Conservation (phyloP, 2,329 filamentous ascomycete species). For the Penicillium sp. region DNA sequence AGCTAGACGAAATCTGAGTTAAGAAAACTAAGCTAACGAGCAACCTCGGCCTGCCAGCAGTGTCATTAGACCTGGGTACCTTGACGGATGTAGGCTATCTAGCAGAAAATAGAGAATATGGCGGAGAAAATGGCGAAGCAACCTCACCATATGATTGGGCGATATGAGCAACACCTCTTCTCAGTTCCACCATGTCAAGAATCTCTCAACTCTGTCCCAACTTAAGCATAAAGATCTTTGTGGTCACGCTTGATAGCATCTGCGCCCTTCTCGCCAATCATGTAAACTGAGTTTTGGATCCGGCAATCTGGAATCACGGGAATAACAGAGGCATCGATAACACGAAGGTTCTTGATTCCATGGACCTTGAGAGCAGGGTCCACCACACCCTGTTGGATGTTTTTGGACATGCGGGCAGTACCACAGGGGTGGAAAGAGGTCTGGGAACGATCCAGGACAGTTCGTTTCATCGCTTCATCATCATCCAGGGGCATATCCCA, state of each 20-base stretch:
- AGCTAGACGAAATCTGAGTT: too few species aligned
- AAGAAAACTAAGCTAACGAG: too few species aligned
- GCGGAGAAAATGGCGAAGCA: too few species aligned
- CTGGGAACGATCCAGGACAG: conserved; percentile 60
- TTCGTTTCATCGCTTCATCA: conserved; percentile 59
- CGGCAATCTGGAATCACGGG: conserved; percentile 59
- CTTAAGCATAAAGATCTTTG: not conserved
- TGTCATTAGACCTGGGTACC: too few species aligned
- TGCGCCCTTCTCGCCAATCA: conserved; percentile 55
- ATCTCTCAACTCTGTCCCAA: too few species aligned
- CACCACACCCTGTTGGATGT: conserved; percentile 56
- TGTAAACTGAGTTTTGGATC: conserved; percentile 64
- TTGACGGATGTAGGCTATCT: too few species aligned
- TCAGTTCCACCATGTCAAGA: too few species aligned
- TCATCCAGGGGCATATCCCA: conserved; percentile 61
- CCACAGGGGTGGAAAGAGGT: conserved; percentile 58
- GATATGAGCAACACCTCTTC: too few species aligned
- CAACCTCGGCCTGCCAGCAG: too few species aligned
- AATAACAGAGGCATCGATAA: conserved; percentile 60
- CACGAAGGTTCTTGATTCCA: conserved; percentile 56
- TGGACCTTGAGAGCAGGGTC: conserved; percentile 56
- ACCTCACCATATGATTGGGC: too few species aligned
- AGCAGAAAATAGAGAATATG: too few species aligned
- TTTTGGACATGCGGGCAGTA: conserved; percentile 55
- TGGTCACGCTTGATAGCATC: conserved; percentile 15